Evolutionary conservation across 1,139 yeast genomes (phyloP).

Genomic region (Yamadazyma conglobata): DNA sequence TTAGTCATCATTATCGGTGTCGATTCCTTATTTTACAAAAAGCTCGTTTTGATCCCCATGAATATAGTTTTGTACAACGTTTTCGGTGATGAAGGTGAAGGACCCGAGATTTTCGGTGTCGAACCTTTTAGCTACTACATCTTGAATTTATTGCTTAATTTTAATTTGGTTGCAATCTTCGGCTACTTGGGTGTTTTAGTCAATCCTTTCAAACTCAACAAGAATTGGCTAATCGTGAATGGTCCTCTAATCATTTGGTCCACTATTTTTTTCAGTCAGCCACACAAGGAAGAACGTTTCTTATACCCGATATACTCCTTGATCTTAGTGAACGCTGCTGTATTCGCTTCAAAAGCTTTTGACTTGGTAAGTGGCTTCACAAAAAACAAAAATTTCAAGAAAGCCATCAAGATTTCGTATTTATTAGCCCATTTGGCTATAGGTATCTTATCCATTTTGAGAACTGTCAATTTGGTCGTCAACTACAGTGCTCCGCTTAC

Average conservation of each 20-base stretch:
- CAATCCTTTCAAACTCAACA: slow-evolving; percentile 12
- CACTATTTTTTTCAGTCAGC: slow-evolving; percentile 63
- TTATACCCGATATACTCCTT: slow-evolving; percentile 81
- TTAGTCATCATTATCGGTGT: slow-evolving; percentile 24
- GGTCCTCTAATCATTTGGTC: slow-evolving; percentile 60
- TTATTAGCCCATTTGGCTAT: neutral
- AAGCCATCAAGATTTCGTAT: neutral
- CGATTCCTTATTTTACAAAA: slow-evolving; percentile 68
- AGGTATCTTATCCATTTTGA: slow-evolving; percentile 30
- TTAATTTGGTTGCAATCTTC: slow-evolving; percentile 53
- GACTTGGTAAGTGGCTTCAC: slow-evolving; percentile 2
- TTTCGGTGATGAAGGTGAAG: slow-evolving; percentile 64
- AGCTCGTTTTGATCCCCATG: slow-evolving; percentile 65
- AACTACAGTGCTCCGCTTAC: slow-evolving; percentile 62
- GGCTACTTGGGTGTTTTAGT: slow-evolving; percentile 39
- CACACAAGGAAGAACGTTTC: slow-evolving; percentile 93
- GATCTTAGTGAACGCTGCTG: slow-evolving; percentile 60
- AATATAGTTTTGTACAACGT: slow-evolving; percentile 86
- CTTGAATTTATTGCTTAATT: slow-evolving; percentile 67
- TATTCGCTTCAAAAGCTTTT: slow-evolving; percentile 28
- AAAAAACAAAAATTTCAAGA: slow-evolving; percentile 17
- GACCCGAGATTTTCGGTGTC: slow-evolving; percentile 88
- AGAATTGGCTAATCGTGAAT: slow-evolving; percentile 14
- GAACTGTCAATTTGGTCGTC: slow-evolving; percentile 40
- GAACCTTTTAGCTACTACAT: slow-evolving; percentile 81